Percentiles rank a stretch among this genome's conserved stretches.
These are phyloP conservation scores for Hypoxylon sp. DNA, from an alignment of 2,329 filamentous ascomycete genomes.

Conservation along the genomic window DNA sequence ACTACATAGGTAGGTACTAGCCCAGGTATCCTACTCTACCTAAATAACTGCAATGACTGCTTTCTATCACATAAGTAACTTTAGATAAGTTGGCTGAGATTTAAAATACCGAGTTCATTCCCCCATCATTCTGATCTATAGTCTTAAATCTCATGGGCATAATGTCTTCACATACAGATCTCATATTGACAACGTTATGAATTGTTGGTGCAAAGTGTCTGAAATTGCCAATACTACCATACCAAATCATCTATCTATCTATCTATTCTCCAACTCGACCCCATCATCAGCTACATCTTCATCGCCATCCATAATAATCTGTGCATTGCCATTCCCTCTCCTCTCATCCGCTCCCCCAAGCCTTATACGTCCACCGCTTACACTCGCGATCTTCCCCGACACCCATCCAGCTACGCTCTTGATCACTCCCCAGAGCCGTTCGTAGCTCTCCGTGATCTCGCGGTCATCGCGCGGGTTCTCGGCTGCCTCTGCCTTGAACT, in stretches of 20 bases:
- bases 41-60: not conserved
- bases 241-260: slow-evolving; percentile 36
- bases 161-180: not conserved
- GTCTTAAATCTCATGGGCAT: not conserved
- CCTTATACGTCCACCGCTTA: slow-evolving; percentile 71
- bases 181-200: not conserved
- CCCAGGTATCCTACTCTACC: too few relatives aligned
- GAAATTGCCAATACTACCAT: slow-evolving; percentile 1
- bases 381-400: slow-evolving; percentile 66
- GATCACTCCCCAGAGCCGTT: slow-evolving; percentile 75
- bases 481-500: slow-evolving; percentile 93
- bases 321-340: slow-evolving; percentile 49
- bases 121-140: not conserved
- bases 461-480: slow-evolving; percentile 78
- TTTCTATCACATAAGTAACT: too few relatives aligned
- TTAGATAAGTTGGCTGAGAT: not conserved
- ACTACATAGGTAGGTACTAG: too few relatives aligned
- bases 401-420: slow-evolving; percentile 71
- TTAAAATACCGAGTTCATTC: not conserved
- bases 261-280: slow-evolving; percentile 55
- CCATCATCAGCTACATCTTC: slow-evolving; percentile 64
- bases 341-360: slow-evolving; percentile 58
- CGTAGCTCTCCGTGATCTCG: slow-evolving; percentile 70
- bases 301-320: slow-evolving; percentile 68
- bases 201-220: not conserved